Conservation (phyloP, 169 alveolate genomes). For the Cryptosporidium sp. region DNA sequence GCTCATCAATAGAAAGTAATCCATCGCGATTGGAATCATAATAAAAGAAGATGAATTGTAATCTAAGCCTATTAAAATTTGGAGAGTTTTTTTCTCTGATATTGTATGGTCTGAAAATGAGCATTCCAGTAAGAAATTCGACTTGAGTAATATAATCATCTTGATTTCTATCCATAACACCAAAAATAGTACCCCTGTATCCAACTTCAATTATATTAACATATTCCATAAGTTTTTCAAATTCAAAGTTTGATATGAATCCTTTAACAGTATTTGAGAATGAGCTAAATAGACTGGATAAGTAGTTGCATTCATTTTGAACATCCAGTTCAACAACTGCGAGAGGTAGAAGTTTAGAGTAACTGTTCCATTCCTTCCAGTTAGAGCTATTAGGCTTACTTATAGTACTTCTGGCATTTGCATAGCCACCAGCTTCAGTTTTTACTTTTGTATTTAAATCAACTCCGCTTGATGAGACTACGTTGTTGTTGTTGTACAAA, state of each 20-base stretch:
- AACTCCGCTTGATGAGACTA: neutral
- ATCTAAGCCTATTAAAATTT: conserved; percentile 26
- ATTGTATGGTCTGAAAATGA: conserved; percentile 50
- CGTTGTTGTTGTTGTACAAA: no score
- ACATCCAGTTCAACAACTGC: conserved; percentile 46
- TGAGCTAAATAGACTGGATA: conserved; percentile 14
- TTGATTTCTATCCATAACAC: conserved; percentile 58
- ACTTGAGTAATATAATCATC: conserved; percentile 57
- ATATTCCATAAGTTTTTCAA: conserved; percentile 50
- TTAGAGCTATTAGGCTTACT: conserved; percentile 3
- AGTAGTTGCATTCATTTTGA: conserved; percentile 49
- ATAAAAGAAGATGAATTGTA: conserved; percentile 53
- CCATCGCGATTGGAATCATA: conserved; percentile 66
- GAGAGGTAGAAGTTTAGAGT: conserved; percentile 33
- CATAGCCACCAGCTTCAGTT: neutral
- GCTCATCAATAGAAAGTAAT: conserved; percentile 30
- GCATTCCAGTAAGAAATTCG: conserved; percentile 62
- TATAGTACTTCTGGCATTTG: neutral
- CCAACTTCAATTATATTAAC: conserved; percentile 64
- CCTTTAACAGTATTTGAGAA: conserved; percentile 58
- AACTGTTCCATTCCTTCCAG: conserved; percentile 66
- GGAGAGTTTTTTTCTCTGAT: conserved; percentile 8
- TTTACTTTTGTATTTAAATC: neutral
- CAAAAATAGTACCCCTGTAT: conserved; percentile 54
- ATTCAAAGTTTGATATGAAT: conserved; percentile 44